Conservation (phyloP, 2,329 filamentous ascomycete genomes). For the Colletotrichum endophyticum region DNA sequence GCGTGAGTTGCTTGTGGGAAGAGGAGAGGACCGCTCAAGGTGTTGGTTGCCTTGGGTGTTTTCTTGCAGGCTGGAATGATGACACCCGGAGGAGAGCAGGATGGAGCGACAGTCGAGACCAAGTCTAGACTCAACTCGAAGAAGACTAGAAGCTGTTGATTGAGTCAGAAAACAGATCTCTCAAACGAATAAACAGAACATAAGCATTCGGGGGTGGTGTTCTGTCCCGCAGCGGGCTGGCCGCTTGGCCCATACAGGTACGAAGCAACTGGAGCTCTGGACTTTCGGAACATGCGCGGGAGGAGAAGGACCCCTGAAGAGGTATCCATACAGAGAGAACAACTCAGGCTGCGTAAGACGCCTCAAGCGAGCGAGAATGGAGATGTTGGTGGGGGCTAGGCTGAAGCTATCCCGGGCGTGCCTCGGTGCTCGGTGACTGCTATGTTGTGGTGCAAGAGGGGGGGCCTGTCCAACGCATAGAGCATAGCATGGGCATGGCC, state of each 20-base stretch:
- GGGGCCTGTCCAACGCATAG: background rate
- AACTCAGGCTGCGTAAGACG: background rate
- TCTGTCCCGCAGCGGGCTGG: background rate
- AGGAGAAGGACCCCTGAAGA: constrained; percentile 1
- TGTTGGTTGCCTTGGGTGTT: background rate
- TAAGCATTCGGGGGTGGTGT: background rate
- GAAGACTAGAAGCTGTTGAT: constrained; percentile 1
- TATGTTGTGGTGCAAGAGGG: background rate
- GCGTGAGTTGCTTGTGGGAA: background rate
- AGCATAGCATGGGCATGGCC: background rate
- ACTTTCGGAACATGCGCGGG: background rate
- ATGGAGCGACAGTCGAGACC: background rate
- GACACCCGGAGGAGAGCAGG: background rate
- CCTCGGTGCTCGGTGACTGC: constrained; percentile 14
- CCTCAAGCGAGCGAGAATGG: background rate
- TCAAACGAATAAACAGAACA: background rate
- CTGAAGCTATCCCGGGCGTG: constrained; percentile 16
- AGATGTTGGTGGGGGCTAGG: background rate
- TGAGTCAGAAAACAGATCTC: constrained; percentile 4
- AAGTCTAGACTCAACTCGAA: background rate
- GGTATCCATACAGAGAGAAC: background rate
- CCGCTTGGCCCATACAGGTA: constrained; percentile 5
- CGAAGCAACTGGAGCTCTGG: background rate
- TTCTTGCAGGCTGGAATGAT: background rate
- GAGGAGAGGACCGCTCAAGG: background rate